Evolutionary conservation across 345 rosid genomes (phyloP), one percentile per base, ranked within the genome.

Genomic region (Streptanthus diversifolius): DNA sequence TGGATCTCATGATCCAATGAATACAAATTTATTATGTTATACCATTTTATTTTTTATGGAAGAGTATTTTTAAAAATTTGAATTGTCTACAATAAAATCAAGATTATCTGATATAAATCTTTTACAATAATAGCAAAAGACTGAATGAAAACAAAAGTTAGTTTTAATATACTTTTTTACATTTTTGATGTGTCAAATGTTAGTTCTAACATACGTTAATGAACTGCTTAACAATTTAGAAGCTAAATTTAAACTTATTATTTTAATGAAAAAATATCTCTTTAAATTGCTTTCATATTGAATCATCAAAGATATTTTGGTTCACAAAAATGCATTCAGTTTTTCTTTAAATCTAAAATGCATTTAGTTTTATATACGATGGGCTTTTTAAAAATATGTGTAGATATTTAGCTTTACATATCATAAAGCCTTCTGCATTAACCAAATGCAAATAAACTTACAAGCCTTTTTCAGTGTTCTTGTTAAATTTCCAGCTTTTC

Each of bases 1-100:
- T 59, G 2, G 36, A 6, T 56, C 41, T 15, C 61, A 35, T 9
- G 61, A 56, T 56, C 61, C 61, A 56, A 56, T 56, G 62, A 56
- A 56, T 18, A 56, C 18, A 56, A 9, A 33, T 56, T 17, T 33
- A 29, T 7, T 29, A 27, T n/a, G 58, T 25, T 5, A 24, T 32
- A 32, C 8, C 35, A 32, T 7, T 32, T 32, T 32, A 32, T 7
- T 30, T 30, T 30, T 30, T 30, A 30, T 33, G 36, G 36, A 33
- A 33, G 33, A 33, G 10, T 7, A 33, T 33, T 33, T 35, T 35
- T 3, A 25, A 25, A 25, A 35, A 35, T 4, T 35, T 35, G 37
- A 35, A 8, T 35, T 9, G 9, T 35, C 37, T 8, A 35, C 37
- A 35, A 35, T 35, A 35, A 33, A 33, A 33, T 33, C 36, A 33